These are phyloP conservation scores for Rhododendron kiyosumense DNA, from an alignment of 148 eudicot genomes.

Conservation along the genomic window DNA sequence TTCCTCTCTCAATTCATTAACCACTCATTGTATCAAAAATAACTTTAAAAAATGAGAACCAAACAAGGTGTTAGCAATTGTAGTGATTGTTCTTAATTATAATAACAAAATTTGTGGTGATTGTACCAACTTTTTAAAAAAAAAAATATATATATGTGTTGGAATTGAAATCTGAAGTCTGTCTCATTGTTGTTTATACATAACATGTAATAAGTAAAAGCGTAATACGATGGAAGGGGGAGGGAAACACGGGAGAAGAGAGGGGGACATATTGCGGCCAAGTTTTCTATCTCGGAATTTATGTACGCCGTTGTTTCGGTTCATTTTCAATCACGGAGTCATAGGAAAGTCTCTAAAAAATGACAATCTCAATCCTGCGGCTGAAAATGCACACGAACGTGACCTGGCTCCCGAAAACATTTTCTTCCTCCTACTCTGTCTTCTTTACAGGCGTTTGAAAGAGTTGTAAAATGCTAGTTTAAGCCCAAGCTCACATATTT, in stretches of 20 bases:
- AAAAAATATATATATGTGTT: not conserved
- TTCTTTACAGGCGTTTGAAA: not conserved
- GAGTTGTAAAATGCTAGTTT: not conserved
- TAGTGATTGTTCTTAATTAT: not conserved
- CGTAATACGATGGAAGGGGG: not conserved
- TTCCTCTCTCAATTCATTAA: too few relatives aligned
- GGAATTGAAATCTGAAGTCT: not conserved
- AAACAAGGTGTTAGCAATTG: not conserved
- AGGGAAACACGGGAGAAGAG: not conserved
- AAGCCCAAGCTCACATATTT: not conserved
- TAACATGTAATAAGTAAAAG: not conserved
- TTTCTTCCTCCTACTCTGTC: not conserved
- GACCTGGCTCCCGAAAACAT: too few relatives aligned
- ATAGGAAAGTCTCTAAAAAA: not conserved
- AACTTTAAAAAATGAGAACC: too few relatives aligned
- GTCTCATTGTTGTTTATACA: not conserved
- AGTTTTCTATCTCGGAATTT: not conserved
- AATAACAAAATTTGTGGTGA: not conserved
- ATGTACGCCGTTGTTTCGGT: not conserved
- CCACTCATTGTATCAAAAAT: too few relatives aligned
- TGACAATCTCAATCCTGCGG: not conserved
- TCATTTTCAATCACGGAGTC: not conserved
- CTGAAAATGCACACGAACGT: not conserved
- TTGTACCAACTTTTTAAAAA: not conserved
- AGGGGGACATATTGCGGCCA: not conserved